Evolutionary conservation across 768 basidiomycete species (phyloP), one percentile per base, ranked within the genome.

Genomic region (Trametes sanguinea): DNA sequence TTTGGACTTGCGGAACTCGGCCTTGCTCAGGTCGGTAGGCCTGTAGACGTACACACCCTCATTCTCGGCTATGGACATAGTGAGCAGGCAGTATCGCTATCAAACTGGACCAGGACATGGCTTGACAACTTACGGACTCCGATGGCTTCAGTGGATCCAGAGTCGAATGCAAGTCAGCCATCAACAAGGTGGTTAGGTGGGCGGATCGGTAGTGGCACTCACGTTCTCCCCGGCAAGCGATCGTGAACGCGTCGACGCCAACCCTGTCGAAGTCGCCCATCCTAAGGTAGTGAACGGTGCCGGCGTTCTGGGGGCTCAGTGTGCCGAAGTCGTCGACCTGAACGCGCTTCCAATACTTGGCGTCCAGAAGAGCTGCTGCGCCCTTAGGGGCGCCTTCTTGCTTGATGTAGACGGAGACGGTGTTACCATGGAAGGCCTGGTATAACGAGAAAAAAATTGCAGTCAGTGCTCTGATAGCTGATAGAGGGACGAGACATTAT

Each of bases 301-400:
- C 71, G 5, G 69, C 68, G 32, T 70, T 61, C 37, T 57, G 51
- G 11, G 17, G 22, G 57, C 65, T 64, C 40, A 69, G 57, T 2
- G 68, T 53, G 7, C 69, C 71, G 55, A 67, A 71, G 60, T 68
- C 63, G 35, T 70, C 62, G 56, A 73, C n/a, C 22, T 65, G 65
- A 16, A 40, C 17, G 7, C 72, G 69, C 9, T 51, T 65, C 72
- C 72, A 72, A 37, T 65, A 11, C 10, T 44, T 33, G 9, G 33
- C 40, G 6, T 52, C 54, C 6, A 57, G 60, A 11, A 48, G 27
- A 8, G 27, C 16, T 9, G 47, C 47, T 2, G 17, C 29, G 17
- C 66, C 62, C 14, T 51, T 39, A 14, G 63, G 59, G 2, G 67
- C 56, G 47, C 44, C 54, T 2, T 50, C 10, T 2, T 33, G 9